phyloP scores from a whole-genome alignment of 371 early-diverging fungal species.

The Coemansia sp. region DNA sequence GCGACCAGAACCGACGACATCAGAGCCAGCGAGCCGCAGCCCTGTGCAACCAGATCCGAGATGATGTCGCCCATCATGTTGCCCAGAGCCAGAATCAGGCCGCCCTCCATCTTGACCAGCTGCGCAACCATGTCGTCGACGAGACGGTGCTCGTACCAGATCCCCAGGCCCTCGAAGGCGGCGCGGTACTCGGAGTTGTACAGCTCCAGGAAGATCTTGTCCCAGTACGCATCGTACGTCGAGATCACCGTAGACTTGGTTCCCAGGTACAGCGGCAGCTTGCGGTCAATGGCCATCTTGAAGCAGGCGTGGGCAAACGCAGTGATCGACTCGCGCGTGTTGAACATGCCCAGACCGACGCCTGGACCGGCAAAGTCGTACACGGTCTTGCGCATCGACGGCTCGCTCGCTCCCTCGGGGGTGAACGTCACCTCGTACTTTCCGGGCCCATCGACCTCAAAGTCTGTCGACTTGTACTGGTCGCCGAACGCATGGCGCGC shows the following conservation, averaged over 20 bases:
- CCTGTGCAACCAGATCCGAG: conserved; percentile 95
- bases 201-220: conserved; percentile 92
- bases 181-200: conserved; percentile 74
- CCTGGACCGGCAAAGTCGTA: conserved; percentile 81
- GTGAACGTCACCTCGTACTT: conserved; percentile 86
- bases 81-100: conserved; percentile 95
- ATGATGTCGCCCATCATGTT: conserved; percentile 96
- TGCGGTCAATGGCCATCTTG: conserved; percentile 81
- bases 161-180: conserved; percentile 70
- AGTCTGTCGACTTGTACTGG: conserved; percentile 96
- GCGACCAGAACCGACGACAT: conserved; percentile 96
- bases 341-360: conserved; percentile 96
- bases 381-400: conserved; percentile 63
- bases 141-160: conserved; percentile 96
- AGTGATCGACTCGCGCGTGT: conserved; percentile 84
- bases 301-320: conserved; percentile 96
- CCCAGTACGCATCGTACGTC: conserved; percentile 97
- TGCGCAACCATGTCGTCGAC: conserved; percentile 99
- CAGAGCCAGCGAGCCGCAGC: conserved; percentile 85
- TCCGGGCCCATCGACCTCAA: conserved; percentile 86
- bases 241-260: conserved; percentile 98
- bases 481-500: conserved; percentile 97
- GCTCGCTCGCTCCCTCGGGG: conserved; percentile 74
- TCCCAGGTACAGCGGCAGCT: conserved; percentile 90
- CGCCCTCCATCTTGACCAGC: conserved; percentile 91